Conservation (phyloP, 345 rosid species). For the Eucalyptus pauciflora region DNA sequence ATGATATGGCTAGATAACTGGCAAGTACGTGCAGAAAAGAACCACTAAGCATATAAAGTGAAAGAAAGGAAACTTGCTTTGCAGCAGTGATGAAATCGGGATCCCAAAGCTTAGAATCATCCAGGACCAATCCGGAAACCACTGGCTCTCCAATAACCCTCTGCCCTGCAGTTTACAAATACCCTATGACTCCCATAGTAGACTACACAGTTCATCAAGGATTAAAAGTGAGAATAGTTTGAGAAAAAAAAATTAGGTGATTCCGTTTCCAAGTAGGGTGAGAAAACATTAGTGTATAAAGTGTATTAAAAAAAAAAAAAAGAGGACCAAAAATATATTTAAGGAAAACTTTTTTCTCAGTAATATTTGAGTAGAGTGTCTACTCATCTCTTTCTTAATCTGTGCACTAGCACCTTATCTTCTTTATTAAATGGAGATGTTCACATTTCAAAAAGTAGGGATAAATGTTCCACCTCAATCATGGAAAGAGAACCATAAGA, state of each 20-base stretch:
- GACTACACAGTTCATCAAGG: background rate
- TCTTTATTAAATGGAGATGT: background rate
- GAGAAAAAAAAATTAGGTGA: background rate
- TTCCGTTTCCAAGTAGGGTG: background rate
- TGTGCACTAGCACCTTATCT: background rate
- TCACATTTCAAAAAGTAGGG: background rate
- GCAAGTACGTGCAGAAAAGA: background rate
- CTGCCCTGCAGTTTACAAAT: slow-evolving; percentile 60
- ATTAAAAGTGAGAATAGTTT: background rate
- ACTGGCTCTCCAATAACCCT: slow-evolving; percentile 92
- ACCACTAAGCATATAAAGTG: background rate
- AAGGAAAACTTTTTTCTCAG: background rate
- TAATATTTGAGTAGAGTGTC: background rate
- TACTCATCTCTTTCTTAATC: background rate
- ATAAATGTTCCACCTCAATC: background rate
- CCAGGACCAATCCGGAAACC: slow-evolving; percentile 81
- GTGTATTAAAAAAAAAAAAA: background rate
- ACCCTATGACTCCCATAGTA: background rate
- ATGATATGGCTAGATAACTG: background rate
- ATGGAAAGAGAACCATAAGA: background rate
- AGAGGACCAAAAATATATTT: background rate
- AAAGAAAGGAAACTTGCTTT: slow-evolving; percentile 28
- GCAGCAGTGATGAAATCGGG: slow-evolving; percentile 82
- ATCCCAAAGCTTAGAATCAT: slow-evolving; percentile 87
- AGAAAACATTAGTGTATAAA: background rate